Evolutionary conservation across 371 early-diverging fungal species (phyloP).

Genomic region (Saksenaea oblongispora): DNA sequence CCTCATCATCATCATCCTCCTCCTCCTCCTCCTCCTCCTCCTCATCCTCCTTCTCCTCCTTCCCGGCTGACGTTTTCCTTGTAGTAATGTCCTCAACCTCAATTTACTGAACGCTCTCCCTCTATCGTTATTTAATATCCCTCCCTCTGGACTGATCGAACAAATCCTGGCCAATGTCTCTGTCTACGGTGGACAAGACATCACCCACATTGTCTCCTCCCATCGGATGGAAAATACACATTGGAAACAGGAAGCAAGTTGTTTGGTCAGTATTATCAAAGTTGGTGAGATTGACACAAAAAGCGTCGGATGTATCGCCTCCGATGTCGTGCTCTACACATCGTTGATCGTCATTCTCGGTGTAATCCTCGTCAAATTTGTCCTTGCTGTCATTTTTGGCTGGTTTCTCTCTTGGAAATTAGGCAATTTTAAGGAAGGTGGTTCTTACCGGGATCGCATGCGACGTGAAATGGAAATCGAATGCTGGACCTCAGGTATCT

Average conservation of each 20-base stretch:
- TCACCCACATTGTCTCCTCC: conserved; percentile 34
- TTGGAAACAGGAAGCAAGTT: conserved; percentile 53
- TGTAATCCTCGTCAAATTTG: conserved; percentile 65
- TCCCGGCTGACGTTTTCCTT: no score
- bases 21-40: no score
- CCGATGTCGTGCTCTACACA: conserved; percentile 60
- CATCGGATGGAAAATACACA: conserved; percentile 12
- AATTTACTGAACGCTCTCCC: conserved; percentile 41
- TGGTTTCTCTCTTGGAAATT: conserved; percentile 70
- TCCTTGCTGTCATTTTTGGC: conserved; percentile 76
- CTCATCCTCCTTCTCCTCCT: no score
- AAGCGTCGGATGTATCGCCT: conserved; percentile 70
- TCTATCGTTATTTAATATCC: conserved; percentile 24
- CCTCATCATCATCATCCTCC: no score
- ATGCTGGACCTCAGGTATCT: conserved; percentile 57
- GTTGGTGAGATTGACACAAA: conserved; percentile 80
- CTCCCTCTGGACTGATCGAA: conserved; percentile 37
- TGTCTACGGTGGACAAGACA: conserved; percentile 40
- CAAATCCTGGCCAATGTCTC: conserved; percentile 17
- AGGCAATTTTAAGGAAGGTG: conserved; percentile 57
- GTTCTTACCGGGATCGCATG: conserved; percentile 54
- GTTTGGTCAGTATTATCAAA: conserved; percentile 66
- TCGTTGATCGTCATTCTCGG: conserved; percentile 60
- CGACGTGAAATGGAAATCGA: conserved; percentile 60
- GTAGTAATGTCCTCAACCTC: conserved; percentile 49